Evolutionary conservation across 768 basidiomycete species (phyloP), one percentile per base, ranked within the genome.

Genomic region (Leccinum boreale): DNA sequence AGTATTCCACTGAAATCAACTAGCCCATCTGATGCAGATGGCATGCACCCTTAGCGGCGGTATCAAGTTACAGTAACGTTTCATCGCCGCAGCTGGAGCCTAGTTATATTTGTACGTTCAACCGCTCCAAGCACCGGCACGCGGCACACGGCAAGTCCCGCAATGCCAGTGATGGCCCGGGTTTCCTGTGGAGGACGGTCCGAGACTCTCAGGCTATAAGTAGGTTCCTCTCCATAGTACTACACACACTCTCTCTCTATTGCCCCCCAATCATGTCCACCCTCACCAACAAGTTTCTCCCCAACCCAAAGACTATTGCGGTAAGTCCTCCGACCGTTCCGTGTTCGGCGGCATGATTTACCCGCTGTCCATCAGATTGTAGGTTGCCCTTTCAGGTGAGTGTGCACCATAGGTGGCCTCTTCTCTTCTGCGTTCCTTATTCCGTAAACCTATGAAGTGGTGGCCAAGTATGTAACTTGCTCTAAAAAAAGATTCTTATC

Each of bases 331-430:
- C n/a, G 39, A 15, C 42, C 31, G 35, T 23, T 57, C 28, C 46
- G 23, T 26, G 52, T 42, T 19, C 23, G 5, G 8, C 2, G 28
- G 29, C 31, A 31, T 31, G 29, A n/a, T 60, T 65, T 53, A 67
- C 50, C 58, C 58, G 29, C 54, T 36, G 36, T 50, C 36, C 60
- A 21, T 46, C 11, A 94, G 89, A 90, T 98, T 66, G 87, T 98
- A 28, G 94, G 92, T 26, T 97, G 94, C 76, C 95, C 95, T 15
- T 97, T 97, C 81, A 93, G 90, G 94, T 92, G 66, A 70, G 84
- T 77, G 3, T 50, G 19, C n/a, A 17, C 19, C 8, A 1, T 9
- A 21, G 5, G n/a, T 21, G 4, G 15, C 10, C 10, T 15, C 52
- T 56, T 58, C 31, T 23, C 15, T 52, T 4, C 33, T 51, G 50